Percentiles rank a stretch among this genome's conserved stretches.
These are phyloP conservation scores for Phlebiopsis gigantea DNA, from an alignment of 768 basidiomycete genomes.

Conservation along the genomic window DNA sequence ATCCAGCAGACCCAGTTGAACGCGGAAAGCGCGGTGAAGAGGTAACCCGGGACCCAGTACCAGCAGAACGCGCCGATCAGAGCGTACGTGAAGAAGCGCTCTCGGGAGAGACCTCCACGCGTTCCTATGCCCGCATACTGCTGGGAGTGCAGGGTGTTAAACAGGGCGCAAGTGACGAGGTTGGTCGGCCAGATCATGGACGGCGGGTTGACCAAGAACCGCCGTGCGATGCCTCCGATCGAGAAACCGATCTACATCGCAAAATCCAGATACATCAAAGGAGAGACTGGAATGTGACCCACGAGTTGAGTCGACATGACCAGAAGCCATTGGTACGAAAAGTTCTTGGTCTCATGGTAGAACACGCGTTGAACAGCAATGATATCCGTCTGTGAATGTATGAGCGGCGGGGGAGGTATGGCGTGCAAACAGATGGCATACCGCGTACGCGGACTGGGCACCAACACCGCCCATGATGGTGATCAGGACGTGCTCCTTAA, in stretches of 20 bases:
- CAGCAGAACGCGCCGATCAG: slow-evolving; percentile 33
- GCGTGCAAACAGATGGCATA: slow-evolving; percentile 13
- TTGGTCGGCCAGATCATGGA: slow-evolving; percentile 43
- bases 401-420: background rate
- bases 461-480: slow-evolving; percentile 69
- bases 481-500: slow-evolving; percentile 73
- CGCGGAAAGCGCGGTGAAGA: slow-evolving; percentile 42
- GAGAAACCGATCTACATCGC: slow-evolving; percentile 30
- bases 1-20: slow-evolving; percentile 61
- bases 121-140: slow-evolving; percentile 37
- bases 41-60: slow-evolving; percentile 70
- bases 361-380: slow-evolving; percentile 68
- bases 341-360: slow-evolving; percentile 55
- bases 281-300: slow-evolving; percentile 50
- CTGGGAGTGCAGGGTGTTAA: slow-evolving; percentile 37
- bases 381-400: slow-evolving; percentile 49
- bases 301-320: slow-evolving; percentile 76
- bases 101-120: slow-evolving; percentile 45
- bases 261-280: slow-evolving; percentile 44
- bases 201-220: slow-evolving; percentile 37
- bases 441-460: slow-evolving; percentile 57
- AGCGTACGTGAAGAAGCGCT: slow-evolving; percentile 44
- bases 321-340: slow-evolving; percentile 69
- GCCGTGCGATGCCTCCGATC: slow-evolving; percentile 37
- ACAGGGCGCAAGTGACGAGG: slow-evolving; percentile 38